These are phyloP conservation scores for Pulveroboletus sp. DNA, from an alignment of 768 basidiomycete species.

Conservation along the genomic window DNA sequence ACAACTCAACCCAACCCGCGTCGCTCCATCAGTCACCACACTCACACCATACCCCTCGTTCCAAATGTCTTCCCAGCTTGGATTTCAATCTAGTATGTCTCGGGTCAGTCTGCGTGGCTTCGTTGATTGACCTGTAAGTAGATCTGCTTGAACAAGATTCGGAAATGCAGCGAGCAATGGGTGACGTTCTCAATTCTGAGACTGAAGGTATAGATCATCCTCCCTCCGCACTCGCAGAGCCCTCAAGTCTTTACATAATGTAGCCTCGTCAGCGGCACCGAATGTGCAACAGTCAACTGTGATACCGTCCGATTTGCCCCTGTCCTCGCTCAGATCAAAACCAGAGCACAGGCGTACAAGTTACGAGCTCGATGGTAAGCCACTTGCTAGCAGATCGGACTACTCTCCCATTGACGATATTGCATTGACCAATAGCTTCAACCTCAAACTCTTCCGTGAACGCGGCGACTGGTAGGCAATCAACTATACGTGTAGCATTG, in stretches of 20 bases:
- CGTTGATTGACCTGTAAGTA: slow-evolving; percentile 23
- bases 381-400: not conserved
- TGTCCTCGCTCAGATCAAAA: slow-evolving; percentile 14
- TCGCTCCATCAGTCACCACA: slow-evolving; percentile 46
- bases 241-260: not conserved
- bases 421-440: slow-evolving; percentile 24
- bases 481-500: not conserved
- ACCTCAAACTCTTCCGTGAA: slow-evolving; percentile 23
- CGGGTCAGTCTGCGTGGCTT: not conserved
- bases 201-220: slow-evolving; percentile 28
- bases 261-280: slow-evolving; percentile 14
- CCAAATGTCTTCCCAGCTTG: slow-evolving; percentile 49
- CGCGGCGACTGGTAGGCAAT: slow-evolving; percentile 21
- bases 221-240: not conserved
- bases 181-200: slow-evolving; percentile 52
- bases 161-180: slow-evolving; percentile 65
- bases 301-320: slow-evolving; percentile 1
- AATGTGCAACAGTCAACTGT: slow-evolving; percentile 3
- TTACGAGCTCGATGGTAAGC: slow-evolving; percentile 19
- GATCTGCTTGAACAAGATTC: slow-evolving; percentile 68
- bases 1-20: slow-evolving; percentile 37
- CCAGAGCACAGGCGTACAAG: slow-evolving; percentile 7
- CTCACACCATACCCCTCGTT: slow-evolving; percentile 53
- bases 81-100: slow-evolving; percentile 54
- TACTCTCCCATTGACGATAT: not conserved